Percentiles rank a stretch among this genome's conserved stretches.
These are phyloP conservation scores for Fusarium liriodendri DNA, from an alignment of 2,329 filamentous ascomycete species.

Conservation along the genomic window DNA sequence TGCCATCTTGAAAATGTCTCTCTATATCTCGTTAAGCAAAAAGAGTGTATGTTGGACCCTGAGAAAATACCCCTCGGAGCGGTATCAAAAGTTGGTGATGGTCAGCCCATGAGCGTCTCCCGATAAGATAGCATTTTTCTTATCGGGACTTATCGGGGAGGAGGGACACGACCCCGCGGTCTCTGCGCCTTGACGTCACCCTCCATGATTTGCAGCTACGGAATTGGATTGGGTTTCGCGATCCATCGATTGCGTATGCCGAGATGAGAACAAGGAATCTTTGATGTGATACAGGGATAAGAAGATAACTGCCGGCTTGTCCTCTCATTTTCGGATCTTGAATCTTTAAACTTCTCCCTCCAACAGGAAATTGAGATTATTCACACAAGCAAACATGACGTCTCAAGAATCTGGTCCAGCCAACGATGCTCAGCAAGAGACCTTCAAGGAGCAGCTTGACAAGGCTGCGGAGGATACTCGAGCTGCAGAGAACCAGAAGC, in stretches of 20 bases:
- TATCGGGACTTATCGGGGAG: constrained; percentile 38
- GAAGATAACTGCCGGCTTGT: not conserved
- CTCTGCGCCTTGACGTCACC: constrained; percentile 40
- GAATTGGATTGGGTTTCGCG: constrained; percentile 19
- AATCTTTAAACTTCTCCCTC: constrained; percentile 5
- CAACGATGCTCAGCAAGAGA: constrained; percentile 31
- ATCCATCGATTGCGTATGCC: constrained; percentile 39
- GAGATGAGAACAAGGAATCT: constrained; percentile 29
- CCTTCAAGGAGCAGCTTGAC: constrained; percentile 60
- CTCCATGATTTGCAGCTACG: not conserved
- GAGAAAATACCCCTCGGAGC: constrained; percentile 37
- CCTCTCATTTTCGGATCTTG: not conserved
- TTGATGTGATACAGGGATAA: not conserved
- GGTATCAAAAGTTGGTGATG: constrained; percentile 21
- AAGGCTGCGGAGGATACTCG: constrained; percentile 52
- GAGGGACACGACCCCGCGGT: constrained; percentile 20
- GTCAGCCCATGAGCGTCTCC: constrained; percentile 37
- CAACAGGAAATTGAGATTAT: constrained; percentile 4
- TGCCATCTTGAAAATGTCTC: constrained; percentile 58
- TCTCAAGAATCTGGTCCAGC: constrained; percentile 19
- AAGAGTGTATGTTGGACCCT: constrained; percentile 6
- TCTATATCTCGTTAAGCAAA: not conserved
- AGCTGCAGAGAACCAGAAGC: constrained; percentile 39
- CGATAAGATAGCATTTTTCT: constrained; percentile 40
- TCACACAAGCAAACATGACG: constrained; percentile 21